Evolutionary conservation across 257 asterid genomes (phyloP), one percentile per base, ranked within the genome.

Genomic region (Paraleonurus japonicus): DNA sequence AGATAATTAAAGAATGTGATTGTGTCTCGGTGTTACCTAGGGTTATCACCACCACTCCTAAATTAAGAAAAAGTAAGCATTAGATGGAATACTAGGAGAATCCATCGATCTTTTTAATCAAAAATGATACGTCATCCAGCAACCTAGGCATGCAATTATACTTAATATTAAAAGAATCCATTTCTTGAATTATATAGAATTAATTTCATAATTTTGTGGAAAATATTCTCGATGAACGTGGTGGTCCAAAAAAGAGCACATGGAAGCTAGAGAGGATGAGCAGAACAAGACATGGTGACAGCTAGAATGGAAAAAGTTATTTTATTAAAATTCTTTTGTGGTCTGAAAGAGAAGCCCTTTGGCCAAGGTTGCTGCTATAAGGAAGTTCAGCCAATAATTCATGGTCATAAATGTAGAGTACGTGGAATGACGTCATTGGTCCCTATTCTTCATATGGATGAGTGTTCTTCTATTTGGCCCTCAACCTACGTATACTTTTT

Each of bases 171-270:
- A 3, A 32, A 32, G 37, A 32, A 4, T 5, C 37, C 7, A 32
- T 32, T 32, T n/a, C n/a, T n/a, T n/a, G n/a, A n/a, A n/a, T n/a
- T n/a, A n/a, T n/a, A n/a, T n/a, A n/a, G n/a, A n/a, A n/a, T n/a
- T n/a, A n/a, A n/a, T n/a, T n/a, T n/a, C n/a, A n/a, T n/a, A n/a
- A n/a, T n/a, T n/a, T n/a, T n/a, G n/a, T n/a, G n/a, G n/a, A n/a
- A n/a, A n/a, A n/a, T n/a, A n/a, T n/a, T n/a, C n/a, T n/a, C 23
- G 19, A 43, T 30, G 78, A 26, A 39, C 23, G 76, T 28, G 65
- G 81, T 81, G 83, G 86, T 75, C 81, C 83, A 68, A 63, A 68
- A 61, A 16, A 61, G 0, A 30, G 81, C 86, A 78, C 86, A 81
- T 78, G 86, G 70, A 22, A 71, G 48, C 71, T 17, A 27, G 50